phyloP scores from a whole-genome alignment of 305 asterid genomes.

The Lippia alba region DNA sequence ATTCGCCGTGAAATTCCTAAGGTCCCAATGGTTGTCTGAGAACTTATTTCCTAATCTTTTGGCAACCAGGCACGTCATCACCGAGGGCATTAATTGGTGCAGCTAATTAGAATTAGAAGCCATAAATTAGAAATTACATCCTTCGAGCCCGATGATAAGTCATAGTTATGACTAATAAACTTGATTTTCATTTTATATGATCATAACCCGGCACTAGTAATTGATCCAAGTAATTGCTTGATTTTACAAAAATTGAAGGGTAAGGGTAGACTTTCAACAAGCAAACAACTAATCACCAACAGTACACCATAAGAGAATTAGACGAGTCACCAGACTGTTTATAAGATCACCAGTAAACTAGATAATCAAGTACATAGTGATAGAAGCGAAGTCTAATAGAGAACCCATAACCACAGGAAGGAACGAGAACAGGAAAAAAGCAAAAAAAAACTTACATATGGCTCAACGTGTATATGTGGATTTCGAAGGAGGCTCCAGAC shows the following conservation, averaged over 20 bases:
- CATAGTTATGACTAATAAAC: conserved; percentile 13
- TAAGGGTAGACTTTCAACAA: conserved; percentile 1
- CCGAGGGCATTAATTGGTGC: conserved; percentile 98
- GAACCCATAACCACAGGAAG: neutral
- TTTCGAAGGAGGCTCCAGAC: conserved; percentile 96
- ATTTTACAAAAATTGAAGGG: conserved; percentile 4
- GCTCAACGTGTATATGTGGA: conserved; percentile 91
- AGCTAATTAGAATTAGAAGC: conserved; percentile 52
- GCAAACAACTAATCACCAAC: conserved; percentile 17
- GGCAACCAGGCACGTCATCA: conserved; percentile 95
- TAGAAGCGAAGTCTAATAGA: neutral
- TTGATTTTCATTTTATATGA: conserved; percentile 11
- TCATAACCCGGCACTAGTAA: conserved; percentile 12
- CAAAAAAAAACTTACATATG: conserved; percentile 73
- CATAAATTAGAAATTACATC: conserved; percentile 29
- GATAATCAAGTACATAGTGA: neutral
- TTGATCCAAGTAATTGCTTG: neutral
- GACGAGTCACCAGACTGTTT: conserved; percentile 6
- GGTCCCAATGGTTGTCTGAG: conserved; percentile 94
- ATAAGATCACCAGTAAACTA: conserved; percentile 3
- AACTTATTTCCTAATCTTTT: conserved; percentile 81
- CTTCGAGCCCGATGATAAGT: conserved; percentile 4
- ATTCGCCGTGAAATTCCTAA: conserved; percentile 83
- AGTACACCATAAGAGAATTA: conserved; percentile 3
- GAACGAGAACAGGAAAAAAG: conserved; percentile 15